Conservation (phyloP, 208 protist species). For the Trichomonas vaginalis region DNA sequence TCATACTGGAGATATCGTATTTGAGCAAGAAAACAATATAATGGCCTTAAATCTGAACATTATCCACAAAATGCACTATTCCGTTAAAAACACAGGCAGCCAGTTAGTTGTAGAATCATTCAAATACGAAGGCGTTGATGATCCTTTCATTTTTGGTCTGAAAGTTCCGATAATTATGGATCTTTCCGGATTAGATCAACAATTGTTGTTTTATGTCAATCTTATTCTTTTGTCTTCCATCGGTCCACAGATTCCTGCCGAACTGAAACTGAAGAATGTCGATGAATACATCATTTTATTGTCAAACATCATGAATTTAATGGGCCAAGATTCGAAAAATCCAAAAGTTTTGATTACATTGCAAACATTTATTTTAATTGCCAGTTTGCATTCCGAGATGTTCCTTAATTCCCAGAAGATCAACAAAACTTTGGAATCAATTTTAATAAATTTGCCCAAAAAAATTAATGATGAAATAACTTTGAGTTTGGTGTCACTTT, state of each 20-base stretch:
- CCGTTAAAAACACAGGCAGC: neutral
- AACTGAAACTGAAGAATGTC: neutral
- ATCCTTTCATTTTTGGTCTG: neutral
- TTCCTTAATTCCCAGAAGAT: neutral
- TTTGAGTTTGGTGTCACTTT: neutral
- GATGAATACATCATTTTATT: neutral
- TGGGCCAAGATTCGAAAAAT: neutral
- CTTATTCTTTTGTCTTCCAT: neutral
- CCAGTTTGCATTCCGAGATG: neutral
- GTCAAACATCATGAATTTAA: neutral
- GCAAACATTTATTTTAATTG: neutral
- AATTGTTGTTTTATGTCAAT: neutral
- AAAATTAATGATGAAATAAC: neutral
- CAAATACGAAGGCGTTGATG: neutral
- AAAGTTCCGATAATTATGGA: neutral
- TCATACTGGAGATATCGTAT: neutral
- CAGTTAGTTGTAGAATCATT: neutral
- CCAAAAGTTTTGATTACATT: neutral
- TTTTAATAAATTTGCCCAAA: neutral
- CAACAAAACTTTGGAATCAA: neutral
- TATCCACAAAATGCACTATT: neutral
- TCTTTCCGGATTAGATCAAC: neutral
- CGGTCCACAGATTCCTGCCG: neutral
- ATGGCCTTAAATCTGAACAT: neutral
- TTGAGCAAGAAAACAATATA: neutral